These are phyloP conservation scores for Clitopilus passeckerianus DNA, from an alignment of 768 basidiomycete species.

Conservation along the genomic window DNA sequence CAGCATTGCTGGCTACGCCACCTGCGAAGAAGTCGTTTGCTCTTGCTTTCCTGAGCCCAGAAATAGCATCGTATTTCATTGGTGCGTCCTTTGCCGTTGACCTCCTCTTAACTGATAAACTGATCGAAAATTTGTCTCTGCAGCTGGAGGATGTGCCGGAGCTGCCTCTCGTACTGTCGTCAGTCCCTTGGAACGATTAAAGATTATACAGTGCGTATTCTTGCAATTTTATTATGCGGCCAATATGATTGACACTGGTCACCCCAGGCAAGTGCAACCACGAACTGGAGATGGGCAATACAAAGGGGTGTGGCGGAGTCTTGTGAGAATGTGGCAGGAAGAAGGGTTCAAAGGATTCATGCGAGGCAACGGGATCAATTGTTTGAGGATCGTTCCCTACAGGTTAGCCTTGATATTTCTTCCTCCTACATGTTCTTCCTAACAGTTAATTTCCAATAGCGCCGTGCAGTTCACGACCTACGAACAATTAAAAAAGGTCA, in stretches of 20 bases:
- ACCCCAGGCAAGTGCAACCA: constrained; percentile 83
- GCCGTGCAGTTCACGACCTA: constrained; percentile 87
- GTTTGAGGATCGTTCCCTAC: constrained; percentile 90
- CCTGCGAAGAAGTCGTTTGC: constrained; percentile 1
- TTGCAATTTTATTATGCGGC: constrained; percentile 3
- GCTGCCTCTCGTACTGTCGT: constrained; percentile 88
- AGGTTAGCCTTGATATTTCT: constrained; percentile 29
- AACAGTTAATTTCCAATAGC: constrained; percentile 27
- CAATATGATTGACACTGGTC: constrained; percentile 1
- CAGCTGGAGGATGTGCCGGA: constrained; percentile 54
- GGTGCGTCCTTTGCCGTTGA: constrained; percentile 19
- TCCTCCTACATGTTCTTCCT: not conserved
- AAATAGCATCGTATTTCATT: constrained; percentile 40
- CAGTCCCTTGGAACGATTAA: constrained; percentile 85
- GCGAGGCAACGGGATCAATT: constrained; percentile 88
- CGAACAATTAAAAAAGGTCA: constrained; percentile 84
- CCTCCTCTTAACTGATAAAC: not conserved
- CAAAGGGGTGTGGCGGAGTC: constrained; percentile 78
- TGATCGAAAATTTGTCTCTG: constrained; percentile 5
- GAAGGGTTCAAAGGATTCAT: constrained; percentile 93
- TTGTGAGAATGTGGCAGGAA: constrained; percentile 88
- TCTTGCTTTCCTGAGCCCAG: constrained; percentile 25
- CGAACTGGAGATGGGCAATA: constrained; percentile 60
- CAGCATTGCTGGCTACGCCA: not conserved
- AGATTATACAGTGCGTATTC: constrained; percentile 86